A percentile compares a stretch with the other conserved stretches of the same genome.
Conservation (phyloP, 1,284 basidiomycete genomes). For the Malassezia cuniculi region DNA sequence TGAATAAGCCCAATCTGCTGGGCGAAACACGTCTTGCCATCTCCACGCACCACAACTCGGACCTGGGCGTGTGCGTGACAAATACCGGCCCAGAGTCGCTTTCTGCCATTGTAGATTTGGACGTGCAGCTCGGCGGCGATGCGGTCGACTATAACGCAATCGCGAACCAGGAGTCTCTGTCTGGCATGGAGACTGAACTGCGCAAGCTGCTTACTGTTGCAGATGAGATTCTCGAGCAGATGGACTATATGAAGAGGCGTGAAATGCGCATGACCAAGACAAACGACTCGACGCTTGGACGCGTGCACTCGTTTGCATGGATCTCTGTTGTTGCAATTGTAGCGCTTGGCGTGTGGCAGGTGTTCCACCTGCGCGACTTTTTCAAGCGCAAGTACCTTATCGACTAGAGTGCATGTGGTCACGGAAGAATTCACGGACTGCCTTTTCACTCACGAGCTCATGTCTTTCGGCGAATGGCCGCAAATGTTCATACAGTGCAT, state of each 20-base stretch:
- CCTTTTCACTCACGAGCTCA: conserved; percentile 40
- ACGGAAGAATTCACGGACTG: conserved; percentile 44
- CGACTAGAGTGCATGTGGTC: conserved; percentile 51
- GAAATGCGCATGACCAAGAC: conserved; percentile 83
- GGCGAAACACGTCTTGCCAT: conserved; percentile 85
- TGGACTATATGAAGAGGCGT: conserved; percentile 76
- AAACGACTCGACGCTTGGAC: conserved; percentile 76
- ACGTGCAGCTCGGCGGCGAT: conserved; percentile 94
- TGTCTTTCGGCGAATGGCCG: conserved; percentile 45
- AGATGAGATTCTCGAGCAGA: conserved; percentile 85
- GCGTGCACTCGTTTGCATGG: conserved; percentile 86
- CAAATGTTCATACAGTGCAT: conserved; percentile 45
- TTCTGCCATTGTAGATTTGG: conserved; percentile 67
- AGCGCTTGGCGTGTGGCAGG: conserved; percentile 82
- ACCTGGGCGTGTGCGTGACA: conserved; percentile 86
- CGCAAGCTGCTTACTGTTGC: conserved; percentile 86
- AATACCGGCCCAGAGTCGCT: conserved; percentile 49
- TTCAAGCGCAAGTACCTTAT: conserved; percentile 97
- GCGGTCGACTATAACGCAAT: conserved; percentile 99
- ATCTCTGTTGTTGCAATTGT: conserved; percentile 68
- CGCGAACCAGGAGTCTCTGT: conserved; percentile 92
- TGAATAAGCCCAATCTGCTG: conserved; percentile 73
- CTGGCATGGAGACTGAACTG: conserved; percentile 93
- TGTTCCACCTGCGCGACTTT: conserved; percentile 79
- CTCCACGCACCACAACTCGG: conserved; percentile 82